Evolutionary conservation across 176 grass and related monocot genomes (phyloP).

Genomic region (Alopecurus myosuroides): DNA sequence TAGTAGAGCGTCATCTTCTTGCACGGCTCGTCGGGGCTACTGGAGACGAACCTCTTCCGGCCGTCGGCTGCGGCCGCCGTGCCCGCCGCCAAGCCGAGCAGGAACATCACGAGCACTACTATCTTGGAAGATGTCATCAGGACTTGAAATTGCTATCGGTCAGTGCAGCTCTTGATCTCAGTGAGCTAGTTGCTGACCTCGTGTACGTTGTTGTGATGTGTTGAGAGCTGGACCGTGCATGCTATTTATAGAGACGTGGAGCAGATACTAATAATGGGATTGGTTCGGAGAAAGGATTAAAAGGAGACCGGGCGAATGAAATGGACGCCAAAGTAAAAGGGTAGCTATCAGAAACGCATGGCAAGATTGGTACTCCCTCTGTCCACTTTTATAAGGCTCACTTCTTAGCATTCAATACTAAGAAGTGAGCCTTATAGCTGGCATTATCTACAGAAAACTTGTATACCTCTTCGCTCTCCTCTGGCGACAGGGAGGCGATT

Average conservation of each 20-base stretch:
- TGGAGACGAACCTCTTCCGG: neutral
- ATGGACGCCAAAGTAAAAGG: neutral
- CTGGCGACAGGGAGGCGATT: too few species aligned
- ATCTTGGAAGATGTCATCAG: neutral
- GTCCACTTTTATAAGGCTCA: too few species aligned
- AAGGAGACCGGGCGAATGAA: neutral
- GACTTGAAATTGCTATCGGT: neutral
- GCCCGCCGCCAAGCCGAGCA: neutral
- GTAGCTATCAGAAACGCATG: neutral
- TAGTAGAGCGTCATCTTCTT: slow-evolving; percentile 26
- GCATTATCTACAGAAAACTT: too few species aligned
- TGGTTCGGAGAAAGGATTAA: neutral
- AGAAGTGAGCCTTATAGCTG: too few species aligned
- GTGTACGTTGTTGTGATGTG: neutral
- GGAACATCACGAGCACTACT: neutral
- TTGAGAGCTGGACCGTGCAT: neutral
- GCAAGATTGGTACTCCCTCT: neutral
- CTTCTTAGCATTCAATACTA: too few species aligned
- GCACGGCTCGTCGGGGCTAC: slow-evolving; percentile 20
- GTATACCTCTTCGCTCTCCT: too few species aligned
- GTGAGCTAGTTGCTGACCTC: neutral
- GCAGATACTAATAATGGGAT: neutral
- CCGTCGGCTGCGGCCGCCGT: neutral
- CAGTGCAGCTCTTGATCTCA: neutral
- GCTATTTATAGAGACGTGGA: neutral